Evolutionary conservation across 2,329 filamentous ascomycete genomes (phyloP).

Genomic region (Colletotrichum sp.): DNA sequence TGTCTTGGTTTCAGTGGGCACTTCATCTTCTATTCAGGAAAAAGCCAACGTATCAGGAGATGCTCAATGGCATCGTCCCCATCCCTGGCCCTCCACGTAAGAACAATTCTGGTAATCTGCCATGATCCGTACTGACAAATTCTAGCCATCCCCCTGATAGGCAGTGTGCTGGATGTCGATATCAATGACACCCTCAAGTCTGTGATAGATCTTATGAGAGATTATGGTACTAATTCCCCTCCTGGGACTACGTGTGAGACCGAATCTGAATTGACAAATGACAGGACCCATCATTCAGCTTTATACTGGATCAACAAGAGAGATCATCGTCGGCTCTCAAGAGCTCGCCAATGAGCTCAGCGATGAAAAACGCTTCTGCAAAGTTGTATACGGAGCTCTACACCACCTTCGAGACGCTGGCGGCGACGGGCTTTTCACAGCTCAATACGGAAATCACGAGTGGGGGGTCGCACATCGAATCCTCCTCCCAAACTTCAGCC

Average conservation of each 20-base stretch:
- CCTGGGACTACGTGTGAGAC: not conserved
- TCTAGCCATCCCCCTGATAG: not conserved
- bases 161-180: not conserved
- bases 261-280: not conserved
- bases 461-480: conserved; percentile 72
- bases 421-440: conserved; percentile 69
- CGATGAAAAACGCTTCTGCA: not conserved
- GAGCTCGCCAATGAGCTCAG: not conserved
- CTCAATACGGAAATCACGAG: conserved; percentile 28
- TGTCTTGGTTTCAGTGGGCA: not conserved
- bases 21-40: not conserved
- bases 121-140: not conserved
- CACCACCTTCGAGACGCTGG: not conserved
- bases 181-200: not conserved
- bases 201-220: not conserved
- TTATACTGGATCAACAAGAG: not conserved
- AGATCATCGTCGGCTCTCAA: not conserved
- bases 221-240: not conserved
- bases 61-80: not conserved
- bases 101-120: not conserved
- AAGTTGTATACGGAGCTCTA: not conserved
- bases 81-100: not conserved
- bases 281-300: not conserved
- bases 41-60: not conserved
- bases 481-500: conserved; percentile 72